These are phyloP conservation scores for Sicyos baderoa DNA, from an alignment of 306 rosid genomes.

Conservation along the genomic window DNA sequence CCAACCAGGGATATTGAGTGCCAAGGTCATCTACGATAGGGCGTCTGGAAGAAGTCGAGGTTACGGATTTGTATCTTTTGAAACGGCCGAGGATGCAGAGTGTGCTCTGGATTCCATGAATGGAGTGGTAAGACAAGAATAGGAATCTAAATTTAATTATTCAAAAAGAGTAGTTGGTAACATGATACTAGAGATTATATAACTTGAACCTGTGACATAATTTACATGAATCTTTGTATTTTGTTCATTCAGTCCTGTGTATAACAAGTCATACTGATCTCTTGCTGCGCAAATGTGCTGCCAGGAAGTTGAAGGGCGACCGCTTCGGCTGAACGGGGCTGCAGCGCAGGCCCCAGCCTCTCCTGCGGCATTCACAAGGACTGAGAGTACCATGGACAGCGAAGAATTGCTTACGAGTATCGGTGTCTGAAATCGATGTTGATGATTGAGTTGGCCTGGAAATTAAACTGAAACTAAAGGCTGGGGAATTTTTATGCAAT, in stretches of 20 bases:
- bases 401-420: constrained; percentile 54
- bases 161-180: background rate
- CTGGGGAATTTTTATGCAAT: background rate
- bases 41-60: constrained; percentile 71
- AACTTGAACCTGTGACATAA: background rate
- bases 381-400: constrained; percentile 29
- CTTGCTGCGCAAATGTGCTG: background rate
- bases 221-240: background rate
- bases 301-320: constrained; percentile 76
- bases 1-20: constrained; percentile 72
- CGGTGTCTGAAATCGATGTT: constrained; percentile 32
- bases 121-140: constrained; percentile 59
- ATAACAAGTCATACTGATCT: background rate
- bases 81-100: constrained; percentile 50
- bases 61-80: constrained; percentile 74
- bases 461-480: constrained; percentile 2
- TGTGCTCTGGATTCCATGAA: constrained; percentile 60
- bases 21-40: constrained; percentile 76
- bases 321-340: constrained; percentile 61
- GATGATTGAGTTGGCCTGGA: background rate
- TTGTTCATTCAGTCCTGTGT: background rate
- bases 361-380: constrained; percentile 22
- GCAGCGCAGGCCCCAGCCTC: constrained; percentile 33
- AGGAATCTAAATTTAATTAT: background rate
- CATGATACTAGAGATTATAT: background rate